phyloP scores from a whole-genome alignment of 805 yeast species.

The Schizosaccharomyces japonicus region DNA sequence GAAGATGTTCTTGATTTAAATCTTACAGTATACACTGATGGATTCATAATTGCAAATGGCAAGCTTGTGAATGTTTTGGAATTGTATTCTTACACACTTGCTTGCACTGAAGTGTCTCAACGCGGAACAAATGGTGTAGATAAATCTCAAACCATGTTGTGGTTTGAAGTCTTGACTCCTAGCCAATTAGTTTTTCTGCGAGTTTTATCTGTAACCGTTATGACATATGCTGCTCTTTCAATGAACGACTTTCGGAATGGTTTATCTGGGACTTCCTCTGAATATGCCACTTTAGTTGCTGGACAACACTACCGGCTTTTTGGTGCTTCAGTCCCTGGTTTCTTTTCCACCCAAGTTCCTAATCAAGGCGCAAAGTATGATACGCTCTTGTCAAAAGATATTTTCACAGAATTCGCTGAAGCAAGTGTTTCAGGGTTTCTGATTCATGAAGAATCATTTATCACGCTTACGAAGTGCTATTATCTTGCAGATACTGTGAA shows the following conservation, averaged over 20 bases:
- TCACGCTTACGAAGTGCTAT: background rate
- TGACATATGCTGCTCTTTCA: background rate
- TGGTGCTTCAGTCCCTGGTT: background rate
- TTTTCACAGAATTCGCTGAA: background rate
- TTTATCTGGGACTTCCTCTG: background rate
- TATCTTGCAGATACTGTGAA: background rate
- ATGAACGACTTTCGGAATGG: background rate
- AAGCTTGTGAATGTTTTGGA: background rate
- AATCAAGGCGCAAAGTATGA: background rate
- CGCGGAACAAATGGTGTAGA: background rate
- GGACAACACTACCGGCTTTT: background rate
- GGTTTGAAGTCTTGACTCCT: background rate
- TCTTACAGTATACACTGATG: background rate
- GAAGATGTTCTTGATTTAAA: background rate
- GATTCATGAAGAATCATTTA: background rate
- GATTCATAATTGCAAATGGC: background rate
- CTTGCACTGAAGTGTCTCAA: background rate
- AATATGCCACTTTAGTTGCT: background rate
- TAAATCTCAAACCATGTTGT: background rate
- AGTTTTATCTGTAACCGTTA: background rate
- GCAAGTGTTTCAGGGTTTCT: background rate
- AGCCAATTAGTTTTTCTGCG: background rate
- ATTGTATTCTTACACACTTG: background rate
- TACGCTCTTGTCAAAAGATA: background rate
- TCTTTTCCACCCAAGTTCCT: background rate